phyloP scores from a whole-genome alignment of 2,329 filamentous ascomycete genomes.

The Fusarium sp. region DNA sequence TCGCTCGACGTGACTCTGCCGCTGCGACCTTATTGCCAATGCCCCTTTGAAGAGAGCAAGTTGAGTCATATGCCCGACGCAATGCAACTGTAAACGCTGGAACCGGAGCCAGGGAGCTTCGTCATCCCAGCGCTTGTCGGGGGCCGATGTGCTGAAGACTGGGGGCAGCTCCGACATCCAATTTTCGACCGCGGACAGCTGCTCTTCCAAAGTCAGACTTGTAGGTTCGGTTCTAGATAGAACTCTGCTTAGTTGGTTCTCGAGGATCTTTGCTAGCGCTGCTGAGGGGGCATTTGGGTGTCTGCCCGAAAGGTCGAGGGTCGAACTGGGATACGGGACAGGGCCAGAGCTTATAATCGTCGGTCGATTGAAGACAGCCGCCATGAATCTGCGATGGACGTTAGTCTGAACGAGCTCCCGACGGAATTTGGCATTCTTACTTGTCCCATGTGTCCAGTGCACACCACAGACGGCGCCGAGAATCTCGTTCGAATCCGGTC shows the following conservation, averaged over 20 bases:
- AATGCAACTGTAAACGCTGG: not conserved
- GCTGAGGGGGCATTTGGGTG: not conserved
- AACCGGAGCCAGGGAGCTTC: not conserved
- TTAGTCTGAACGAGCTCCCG: not conserved
- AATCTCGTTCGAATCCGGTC: not conserved
- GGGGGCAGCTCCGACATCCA: not conserved
- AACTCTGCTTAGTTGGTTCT: not conserved
- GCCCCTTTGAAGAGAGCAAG: not conserved
- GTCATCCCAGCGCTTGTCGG: not conserved
- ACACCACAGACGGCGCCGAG: not conserved
- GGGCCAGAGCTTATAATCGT: not conserved
- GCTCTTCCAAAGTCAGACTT: not conserved
- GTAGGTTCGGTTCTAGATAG: not conserved
- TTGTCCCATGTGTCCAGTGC: not conserved
- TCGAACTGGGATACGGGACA: not conserved
- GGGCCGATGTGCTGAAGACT: accelerated
- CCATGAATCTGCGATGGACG: not conserved
- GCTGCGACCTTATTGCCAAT: not conserved
- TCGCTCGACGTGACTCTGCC: not conserved
- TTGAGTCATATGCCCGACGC: not conserved
- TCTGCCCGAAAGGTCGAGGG: not conserved
- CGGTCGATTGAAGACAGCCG: not conserved
- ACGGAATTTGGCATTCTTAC: not conserved
- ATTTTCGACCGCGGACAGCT: not conserved
- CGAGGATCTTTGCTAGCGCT: not conserved